phyloP scores from a whole-genome alignment of 2,329 filamentous ascomycete species.

The Pseudogymnoascus sp. region DNA sequence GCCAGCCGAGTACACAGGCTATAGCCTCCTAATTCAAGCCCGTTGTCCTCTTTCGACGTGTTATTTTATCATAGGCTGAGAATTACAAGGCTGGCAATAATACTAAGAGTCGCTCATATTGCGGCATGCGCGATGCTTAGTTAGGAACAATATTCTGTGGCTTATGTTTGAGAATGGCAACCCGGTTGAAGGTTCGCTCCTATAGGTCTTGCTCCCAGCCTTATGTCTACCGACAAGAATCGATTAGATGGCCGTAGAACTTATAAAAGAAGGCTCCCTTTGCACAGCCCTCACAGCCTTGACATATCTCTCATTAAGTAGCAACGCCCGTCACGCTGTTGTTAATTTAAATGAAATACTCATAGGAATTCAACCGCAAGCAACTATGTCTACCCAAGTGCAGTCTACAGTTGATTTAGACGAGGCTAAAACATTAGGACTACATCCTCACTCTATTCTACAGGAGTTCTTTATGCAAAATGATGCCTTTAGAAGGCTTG shows the following conservation, averaged over 20 bases:
- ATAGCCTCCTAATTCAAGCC: not conserved
- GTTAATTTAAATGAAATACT: not conserved
- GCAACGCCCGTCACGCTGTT: not conserved
- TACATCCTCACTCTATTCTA: not conserved
- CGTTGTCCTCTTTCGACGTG: not conserved
- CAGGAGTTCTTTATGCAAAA: not conserved
- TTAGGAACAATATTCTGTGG: not conserved
- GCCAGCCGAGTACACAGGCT: not conserved
- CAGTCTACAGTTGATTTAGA: not conserved
- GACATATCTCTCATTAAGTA: not conserved
- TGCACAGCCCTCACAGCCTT: not conserved
- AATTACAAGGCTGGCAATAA: not conserved
- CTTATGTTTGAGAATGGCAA: not conserved
- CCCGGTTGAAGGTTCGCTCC: not conserved
- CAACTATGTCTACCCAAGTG: not conserved
- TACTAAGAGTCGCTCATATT: not conserved
- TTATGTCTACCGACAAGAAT: not conserved
- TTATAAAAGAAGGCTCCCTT: not conserved
- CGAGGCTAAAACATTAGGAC: not conserved
- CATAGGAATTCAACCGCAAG: not conserved
- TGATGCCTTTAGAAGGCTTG: not conserved
- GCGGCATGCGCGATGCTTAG: not conserved
- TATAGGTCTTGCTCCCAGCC: not conserved
- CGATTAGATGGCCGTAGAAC: not conserved
- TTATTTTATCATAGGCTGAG: not conserved